A percentile compares a stretch with the other conserved stretches of the same genome.
Evolutionary conservation across 2,329 filamentous ascomycete species (phyloP).

Genomic region (Microdochium bolleyi): DNA sequence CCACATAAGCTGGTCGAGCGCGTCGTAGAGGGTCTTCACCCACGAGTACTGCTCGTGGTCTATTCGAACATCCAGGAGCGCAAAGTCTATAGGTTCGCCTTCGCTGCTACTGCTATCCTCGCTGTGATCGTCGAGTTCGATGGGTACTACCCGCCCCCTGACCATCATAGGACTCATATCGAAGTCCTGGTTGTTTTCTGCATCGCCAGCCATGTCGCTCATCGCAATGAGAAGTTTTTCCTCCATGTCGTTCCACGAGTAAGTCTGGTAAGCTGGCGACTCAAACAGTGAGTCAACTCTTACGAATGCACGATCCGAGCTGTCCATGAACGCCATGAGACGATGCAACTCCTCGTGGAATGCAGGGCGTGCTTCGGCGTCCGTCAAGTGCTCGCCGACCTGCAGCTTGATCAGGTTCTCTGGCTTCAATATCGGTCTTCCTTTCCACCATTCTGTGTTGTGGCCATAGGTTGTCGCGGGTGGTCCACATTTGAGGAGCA

Average conservation of each 20-base stretch:
- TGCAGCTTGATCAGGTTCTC: constrained; percentile 24
- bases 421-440: constrained; percentile 37
- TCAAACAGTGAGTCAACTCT: constrained; percentile 40
- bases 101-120: constrained; percentile 19
- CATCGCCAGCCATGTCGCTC: constrained; percentile 3
- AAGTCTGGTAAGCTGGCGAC: background rate
- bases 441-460: constrained; percentile 54
- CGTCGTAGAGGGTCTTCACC: constrained; percentile 37
- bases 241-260: constrained; percentile 31
- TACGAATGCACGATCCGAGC: constrained; percentile 51
- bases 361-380: constrained; percentile 22
- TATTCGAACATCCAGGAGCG: constrained; percentile 32
- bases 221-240: constrained; percentile 26
- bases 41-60: constrained; percentile 24
- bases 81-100: constrained; percentile 27
- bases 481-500: constrained; percentile 36
- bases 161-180: constrained; percentile 14
- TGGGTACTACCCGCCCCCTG: constrained; percentile 11
- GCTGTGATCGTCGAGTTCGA: constrained; percentile 4
- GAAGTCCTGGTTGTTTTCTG: constrained; percentile 6
- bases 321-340: constrained; percentile 55
- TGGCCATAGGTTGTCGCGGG: constrained; percentile 42
- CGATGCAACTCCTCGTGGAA: constrained; percentile 51
- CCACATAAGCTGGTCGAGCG: constrained; percentile 41
- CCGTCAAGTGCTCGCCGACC: constrained; percentile 28